phyloP scores from a whole-genome alignment of 2,329 filamentous ascomycete genomes.

The Trichoderma guizhouense region DNA sequence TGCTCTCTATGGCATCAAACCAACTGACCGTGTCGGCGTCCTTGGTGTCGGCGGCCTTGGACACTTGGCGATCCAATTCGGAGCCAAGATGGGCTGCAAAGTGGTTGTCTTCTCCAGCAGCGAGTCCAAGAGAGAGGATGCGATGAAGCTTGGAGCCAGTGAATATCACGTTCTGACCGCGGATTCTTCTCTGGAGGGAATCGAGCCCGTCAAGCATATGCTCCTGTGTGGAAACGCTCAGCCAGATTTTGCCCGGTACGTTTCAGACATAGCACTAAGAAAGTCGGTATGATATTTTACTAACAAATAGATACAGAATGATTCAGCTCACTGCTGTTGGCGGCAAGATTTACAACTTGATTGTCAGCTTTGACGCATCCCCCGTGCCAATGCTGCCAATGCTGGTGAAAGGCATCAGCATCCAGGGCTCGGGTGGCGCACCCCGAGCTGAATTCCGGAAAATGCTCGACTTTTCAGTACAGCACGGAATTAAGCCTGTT shows the following conservation, averaged over 20 bases:
- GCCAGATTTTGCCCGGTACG: constrained; percentile 1
- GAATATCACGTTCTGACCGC: constrained; percentile 8
- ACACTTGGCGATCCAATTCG: constrained; percentile 65
- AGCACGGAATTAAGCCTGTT: not conserved
- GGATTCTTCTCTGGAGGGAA: not conserved
- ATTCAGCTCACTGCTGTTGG: not conserved
- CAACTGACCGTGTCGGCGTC: constrained; percentile 70
- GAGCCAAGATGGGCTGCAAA: constrained; percentile 61
- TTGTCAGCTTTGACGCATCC: not conserved
- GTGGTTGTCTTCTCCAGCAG: constrained; percentile 61
- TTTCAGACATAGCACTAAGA: not conserved
- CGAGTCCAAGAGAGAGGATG: constrained; percentile 53
- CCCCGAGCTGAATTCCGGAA: not conserved
- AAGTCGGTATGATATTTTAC: not conserved
- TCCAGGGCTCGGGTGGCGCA: not conserved
- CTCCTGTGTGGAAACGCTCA: constrained; percentile 16
- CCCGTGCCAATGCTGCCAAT: not conserved
- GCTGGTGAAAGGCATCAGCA: not conserved
- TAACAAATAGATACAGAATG: not conserved
- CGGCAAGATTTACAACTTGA: constrained; percentile 2
- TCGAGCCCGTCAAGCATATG: constrained; percentile 14
- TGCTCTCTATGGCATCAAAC: constrained; percentile 66
- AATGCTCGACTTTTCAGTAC: not conserved
- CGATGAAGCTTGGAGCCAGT: constrained; percentile 18
- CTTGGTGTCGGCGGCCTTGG: constrained; percentile 66